Evolutionary conservation across 2,329 filamentous ascomycete species (phyloP), one percentile per base, ranked within the genome.

Genomic region (Cladobotryum mycophilum): DNA sequence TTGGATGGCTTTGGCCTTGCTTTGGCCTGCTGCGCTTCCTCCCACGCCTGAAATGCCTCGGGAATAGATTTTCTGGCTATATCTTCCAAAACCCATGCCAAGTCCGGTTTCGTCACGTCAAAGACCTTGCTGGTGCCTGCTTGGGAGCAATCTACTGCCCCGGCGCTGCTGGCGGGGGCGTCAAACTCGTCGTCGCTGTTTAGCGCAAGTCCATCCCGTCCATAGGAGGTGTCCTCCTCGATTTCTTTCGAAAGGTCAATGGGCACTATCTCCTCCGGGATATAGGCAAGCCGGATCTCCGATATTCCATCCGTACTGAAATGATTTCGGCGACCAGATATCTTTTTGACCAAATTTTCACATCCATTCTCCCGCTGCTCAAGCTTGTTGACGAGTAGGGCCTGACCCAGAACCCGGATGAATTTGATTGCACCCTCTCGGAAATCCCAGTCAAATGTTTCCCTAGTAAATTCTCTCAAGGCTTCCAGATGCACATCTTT

Each of bases 361-460:
- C 51, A 55, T 1, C 56, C 64, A 54, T 45, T 38, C 15, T 51
- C 48, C 8, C 41, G 49, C 40, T 57, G 48, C 1, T 53, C 54
- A 56, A 84, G 73, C 53, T 79, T 82, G 53, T 79, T 80, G 13
- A 82, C 75, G 3, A 97, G 72, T 1, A 97, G 70, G 7, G 85
- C 83, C 11, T 89, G 88, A 0, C 89, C 86, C 11, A 97, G 71
- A 25, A 88, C 85, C 13, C 85, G 81, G 25, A 96, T 84, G 54
- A 96, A 88, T 62, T 96, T 95, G 61, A 86, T 80, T 14, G 91
- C 90, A 1, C 91, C 92, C 46, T 78, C 78, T 25, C 84, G 79
- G 59, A 84, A 86, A 4, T 79, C 81, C 93, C 93, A 99, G 53
- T 91, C 89, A 57, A 99, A 95, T 0, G 85, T 85, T 55, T 95